These are phyloP conservation scores for Torrubiellomyces zombiae DNA, from an alignment of 2,329 filamentous ascomycete species.

Conservation along the genomic window DNA sequence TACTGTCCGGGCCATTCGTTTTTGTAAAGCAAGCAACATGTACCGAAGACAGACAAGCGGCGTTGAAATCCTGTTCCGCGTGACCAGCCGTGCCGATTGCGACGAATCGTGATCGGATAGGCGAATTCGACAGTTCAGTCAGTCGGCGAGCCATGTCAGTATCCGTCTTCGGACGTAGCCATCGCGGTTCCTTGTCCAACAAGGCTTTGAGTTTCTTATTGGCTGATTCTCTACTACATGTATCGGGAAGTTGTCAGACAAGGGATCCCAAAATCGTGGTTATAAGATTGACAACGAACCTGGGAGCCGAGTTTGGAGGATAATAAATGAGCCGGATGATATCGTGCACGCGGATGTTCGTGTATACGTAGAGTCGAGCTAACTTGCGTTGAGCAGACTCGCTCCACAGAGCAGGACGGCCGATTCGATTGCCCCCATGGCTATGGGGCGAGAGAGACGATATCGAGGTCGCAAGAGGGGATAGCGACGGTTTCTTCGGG, in stretches of 20 bases:
- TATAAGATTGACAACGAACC: conserved; percentile 18
- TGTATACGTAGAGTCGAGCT: conserved; percentile 39
- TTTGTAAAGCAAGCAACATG: too few species aligned
- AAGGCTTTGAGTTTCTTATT: conserved; percentile 40
- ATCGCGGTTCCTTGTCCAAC: conserved; percentile 41
- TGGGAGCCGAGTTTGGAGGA: conserved; percentile 25
- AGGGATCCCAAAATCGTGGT: conserved; percentile 1
- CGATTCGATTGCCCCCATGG: too few species aligned
- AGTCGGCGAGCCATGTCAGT: conserved; percentile 36
- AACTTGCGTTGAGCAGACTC: conserved; percentile 34
- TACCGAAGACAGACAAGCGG: too few species aligned
- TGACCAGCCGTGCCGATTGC: too few species aligned
- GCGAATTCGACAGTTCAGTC: conserved; percentile 23
- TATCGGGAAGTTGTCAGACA: conserved; percentile 4
- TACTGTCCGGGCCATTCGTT: too few species aligned
- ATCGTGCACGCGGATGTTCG: conserved; percentile 31
- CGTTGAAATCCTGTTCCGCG: too few species aligned
- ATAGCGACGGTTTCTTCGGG: not conserved
- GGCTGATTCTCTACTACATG: conserved; percentile 34
- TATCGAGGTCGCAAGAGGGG: too few species aligned
- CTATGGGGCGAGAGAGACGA: too few species aligned
- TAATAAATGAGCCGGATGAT: conserved; percentile 31
- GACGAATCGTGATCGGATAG: conserved; percentile 12
- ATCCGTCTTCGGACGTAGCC: conserved; percentile 33
- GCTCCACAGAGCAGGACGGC: conserved; percentile 41